Base-by-base conservation (phyloP, 2,329 filamentous ascomycete genomes). In the Arthrobotrys sinensis region DNA sequence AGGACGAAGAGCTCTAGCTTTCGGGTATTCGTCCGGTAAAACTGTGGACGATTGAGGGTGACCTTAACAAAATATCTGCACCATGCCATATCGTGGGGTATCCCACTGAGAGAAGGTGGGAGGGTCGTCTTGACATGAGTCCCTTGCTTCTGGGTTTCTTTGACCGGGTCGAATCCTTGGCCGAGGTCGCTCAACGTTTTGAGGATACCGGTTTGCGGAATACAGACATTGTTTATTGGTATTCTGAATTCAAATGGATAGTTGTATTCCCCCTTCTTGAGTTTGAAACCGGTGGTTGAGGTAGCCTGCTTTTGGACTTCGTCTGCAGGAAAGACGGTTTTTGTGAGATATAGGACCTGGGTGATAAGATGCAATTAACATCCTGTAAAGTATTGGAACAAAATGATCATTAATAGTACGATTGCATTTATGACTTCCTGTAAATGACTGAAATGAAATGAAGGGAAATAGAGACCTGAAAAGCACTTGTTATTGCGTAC, bases 51-150 rank as follows among this genome's bases (percentile, higher is more conserved):
- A 38, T 94, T 93, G 4, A 98, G 90, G 0, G 96, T 98, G n/a
- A 92, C 93, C 84, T 99, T 99, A 83, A 98, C 88, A 83, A 93
- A 99, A 85, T 99, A 99, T 81, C 91, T 89, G 77, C 98, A 94
- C 84, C 97, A 94, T 21, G 94, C 95, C 84, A 73, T 73, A 43
- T 80, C 79, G 40, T 94, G 90, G 36, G 91, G 93, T 80, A 96
- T 94, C 2, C 93, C 93, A n/a, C 89, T 92, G 67, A 98, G 86
- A 3, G 94, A 96, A 0, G 96, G 96, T 4, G 96, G 96, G 10
- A 99, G 87, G 0, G 94, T 97, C 81, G 90, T 90, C 82, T 92
- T 96, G 80, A 96, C 90, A 85, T 99, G 96, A 24, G 64, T 63
- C n/a, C 24, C 77, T 14, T 81, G 72, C 46, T 55, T 85, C 86